Evolutionary conservation across 257 asterid genomes (phyloP).

Genomic region (Solanum corneliomulleri): DNA sequence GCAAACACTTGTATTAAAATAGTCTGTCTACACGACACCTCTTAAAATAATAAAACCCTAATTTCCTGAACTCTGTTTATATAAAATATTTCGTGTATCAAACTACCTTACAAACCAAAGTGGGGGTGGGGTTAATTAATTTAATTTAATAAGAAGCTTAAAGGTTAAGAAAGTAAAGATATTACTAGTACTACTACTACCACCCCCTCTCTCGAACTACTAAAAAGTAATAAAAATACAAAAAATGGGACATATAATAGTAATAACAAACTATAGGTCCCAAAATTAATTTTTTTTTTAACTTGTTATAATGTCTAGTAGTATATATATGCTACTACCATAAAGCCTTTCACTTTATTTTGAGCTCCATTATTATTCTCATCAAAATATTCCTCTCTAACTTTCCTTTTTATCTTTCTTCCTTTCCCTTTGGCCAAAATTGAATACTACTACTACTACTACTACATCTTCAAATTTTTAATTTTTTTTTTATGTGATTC

Average conservation of each 20-base stretch:
- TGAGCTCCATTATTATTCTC: constrained; percentile 84
- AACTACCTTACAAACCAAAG: fast-evolving
- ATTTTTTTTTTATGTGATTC: constrained; percentile 73
- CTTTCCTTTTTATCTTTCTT: not conserved
- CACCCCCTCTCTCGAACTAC: constrained; percentile 34
- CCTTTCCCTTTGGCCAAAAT: constrained; percentile 5
- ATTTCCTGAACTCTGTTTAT: not conserved
- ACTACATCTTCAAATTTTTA: constrained; percentile 16
- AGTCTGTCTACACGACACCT: no score
- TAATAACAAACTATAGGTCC: constrained; percentile 53
- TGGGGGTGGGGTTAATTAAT: not conserved
- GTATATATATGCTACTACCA: constrained; percentile 31
- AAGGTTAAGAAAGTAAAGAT: constrained; percentile 54
- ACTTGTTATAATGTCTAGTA: not conserved
- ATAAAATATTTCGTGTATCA: not conserved
- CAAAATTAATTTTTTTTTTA: not conserved
- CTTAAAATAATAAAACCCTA: not conserved
- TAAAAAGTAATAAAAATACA: constrained; percentile 46
- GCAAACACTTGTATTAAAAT: no score
- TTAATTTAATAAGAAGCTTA: constrained; percentile 33
- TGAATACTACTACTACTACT: not conserved
- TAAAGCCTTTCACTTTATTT: constrained; percentile 80
- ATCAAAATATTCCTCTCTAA: constrained; percentile 21
- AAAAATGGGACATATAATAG: constrained; percentile 33
- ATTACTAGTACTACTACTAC: not conserved